phyloP scores from a whole-genome alignment of 805 yeast genomes.

The Yarrowia sp. region DNA sequence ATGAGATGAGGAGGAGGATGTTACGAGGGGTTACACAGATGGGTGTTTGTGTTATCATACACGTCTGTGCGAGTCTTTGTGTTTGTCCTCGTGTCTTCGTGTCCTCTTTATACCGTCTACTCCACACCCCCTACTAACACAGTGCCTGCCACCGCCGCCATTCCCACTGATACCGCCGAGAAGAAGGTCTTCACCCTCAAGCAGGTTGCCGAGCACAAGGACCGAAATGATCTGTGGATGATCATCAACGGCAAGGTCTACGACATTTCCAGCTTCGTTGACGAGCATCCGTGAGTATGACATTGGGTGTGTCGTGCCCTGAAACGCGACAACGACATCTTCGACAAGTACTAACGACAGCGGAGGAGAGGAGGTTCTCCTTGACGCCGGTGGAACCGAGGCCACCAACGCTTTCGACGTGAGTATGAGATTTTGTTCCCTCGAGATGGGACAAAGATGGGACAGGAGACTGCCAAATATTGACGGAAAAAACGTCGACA shows the following conservation, averaged over 20 bases:
- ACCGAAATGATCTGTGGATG: constrained; percentile 65
- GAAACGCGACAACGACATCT: neutral
- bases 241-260: constrained; percentile 66
- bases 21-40: too few relatives aligned
- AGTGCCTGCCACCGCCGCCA: constrained; percentile 14
- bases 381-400: constrained; percentile 78
- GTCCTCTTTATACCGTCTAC: too few relatives aligned
- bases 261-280: constrained; percentile 54
- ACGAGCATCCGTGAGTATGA: constrained; percentile 52
- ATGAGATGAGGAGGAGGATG: neutral
- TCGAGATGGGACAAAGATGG: neutral
- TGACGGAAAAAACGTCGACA: too few relatives aligned
- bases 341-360: constrained; percentile 27
- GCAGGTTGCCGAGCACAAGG: constrained; percentile 47
- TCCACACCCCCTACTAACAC: constrained; percentile 1
- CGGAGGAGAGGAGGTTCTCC: constrained; percentile 80
- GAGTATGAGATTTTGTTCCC: neutral
- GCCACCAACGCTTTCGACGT: constrained; percentile 62
- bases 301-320: neutral
- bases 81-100: too few relatives aligned
- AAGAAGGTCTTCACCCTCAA: constrained; percentile 37
- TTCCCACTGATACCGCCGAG: constrained; percentile 7
- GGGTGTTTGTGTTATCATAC: neutral
- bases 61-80: too few relatives aligned
- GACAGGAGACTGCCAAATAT: neutral